Evolutionary conservation across 176 grass and related monocot genomes (phyloP), one percentile per base, ranked within the genome.

Genomic region (Oryza officinalis): DNA sequence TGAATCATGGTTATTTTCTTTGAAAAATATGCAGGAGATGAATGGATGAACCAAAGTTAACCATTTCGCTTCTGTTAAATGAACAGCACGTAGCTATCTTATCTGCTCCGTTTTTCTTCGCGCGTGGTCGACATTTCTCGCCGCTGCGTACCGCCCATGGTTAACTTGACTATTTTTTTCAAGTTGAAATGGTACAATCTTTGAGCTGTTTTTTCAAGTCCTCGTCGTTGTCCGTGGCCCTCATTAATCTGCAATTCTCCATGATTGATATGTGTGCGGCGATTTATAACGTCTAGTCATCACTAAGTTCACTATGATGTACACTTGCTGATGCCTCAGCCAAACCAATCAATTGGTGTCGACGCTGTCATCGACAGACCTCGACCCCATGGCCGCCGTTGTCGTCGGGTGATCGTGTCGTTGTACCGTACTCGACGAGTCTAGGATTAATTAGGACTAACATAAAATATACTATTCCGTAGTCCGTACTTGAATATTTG

Each of bases 71-170:
- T 27, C 13, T 1, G 27, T 4, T 25, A n/a, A 40, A 49, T 13
- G 27, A 27, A 28, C 20, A 32, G 20, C 26, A 18, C 54, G 33
- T 52, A 8, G 32, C 6, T 2, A 25, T 72, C 27, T 32, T 67
- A 8, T 43, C 43, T 22, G 23, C 23, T 25, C 7, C 2, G 0
- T 47, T 81, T 74, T 75, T 57, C 84, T 43, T 27, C 18, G 18
- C 77, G 25, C 85, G 70, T 80, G 84, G 32, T 26, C 31, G 46
- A 60, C 46, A 5, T 81, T 86, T 66, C 76, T 86, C 57, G 22
- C 3, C n/a, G 76, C 40, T n/a, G 57, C 47, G 40, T 31, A 17
- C 76, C 41, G 30, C 30, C 28, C 63, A 30, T n/a, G 3, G 37
- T 50, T 65, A n/a, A 10, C 38, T 50, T 73, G 72, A 17, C 1